Conservation (phyloP, 495 filamentous ascomycete species). For the Xylaria nigripes region DNA sequence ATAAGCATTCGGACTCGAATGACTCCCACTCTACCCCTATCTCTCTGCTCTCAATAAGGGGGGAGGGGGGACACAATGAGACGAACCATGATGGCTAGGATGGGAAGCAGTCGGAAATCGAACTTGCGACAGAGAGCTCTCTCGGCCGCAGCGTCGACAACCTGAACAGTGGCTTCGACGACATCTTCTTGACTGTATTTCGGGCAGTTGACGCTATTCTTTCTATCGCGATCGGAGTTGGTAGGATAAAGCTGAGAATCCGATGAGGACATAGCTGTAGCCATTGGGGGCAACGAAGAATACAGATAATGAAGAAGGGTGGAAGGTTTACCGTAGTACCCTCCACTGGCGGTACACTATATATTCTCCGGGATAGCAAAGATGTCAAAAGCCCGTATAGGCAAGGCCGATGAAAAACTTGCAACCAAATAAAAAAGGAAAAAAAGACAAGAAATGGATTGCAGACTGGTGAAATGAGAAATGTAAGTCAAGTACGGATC, state of each 20-base stretch:
- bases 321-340: too few species aligned
- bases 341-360: too few species aligned
- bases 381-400: too few species aligned
- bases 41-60: not conserved
- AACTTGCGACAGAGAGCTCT: conserved; percentile 56
- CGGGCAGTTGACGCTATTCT: conserved; percentile 14
- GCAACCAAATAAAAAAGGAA: too few species aligned
- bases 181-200: conserved; percentile 13
- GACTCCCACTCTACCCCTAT: too few species aligned
- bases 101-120: conserved; percentile 53
- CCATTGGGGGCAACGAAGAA: not conserved
- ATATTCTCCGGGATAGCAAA: too few species aligned
- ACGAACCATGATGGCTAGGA: conserved; percentile 55
- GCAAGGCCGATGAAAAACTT: too few species aligned
- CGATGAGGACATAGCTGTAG: not conserved
- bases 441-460: too few species aligned
- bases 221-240: not conserved
- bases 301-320: not conserved
- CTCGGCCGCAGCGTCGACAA: conserved; percentile 42
- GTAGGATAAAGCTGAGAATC: not conserved
- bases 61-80: not conserved
- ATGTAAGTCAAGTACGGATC: too few species aligned
- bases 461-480: too few species aligned
- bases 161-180: conserved; percentile 8
- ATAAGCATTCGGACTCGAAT: too few species aligned